A percentile compares a stretch with the other conserved stretches of the same genome.
These are phyloP conservation scores for Leccinum subtestaceum DNA, from an alignment of 768 basidiomycete species.

Conservation along the genomic window DNA sequence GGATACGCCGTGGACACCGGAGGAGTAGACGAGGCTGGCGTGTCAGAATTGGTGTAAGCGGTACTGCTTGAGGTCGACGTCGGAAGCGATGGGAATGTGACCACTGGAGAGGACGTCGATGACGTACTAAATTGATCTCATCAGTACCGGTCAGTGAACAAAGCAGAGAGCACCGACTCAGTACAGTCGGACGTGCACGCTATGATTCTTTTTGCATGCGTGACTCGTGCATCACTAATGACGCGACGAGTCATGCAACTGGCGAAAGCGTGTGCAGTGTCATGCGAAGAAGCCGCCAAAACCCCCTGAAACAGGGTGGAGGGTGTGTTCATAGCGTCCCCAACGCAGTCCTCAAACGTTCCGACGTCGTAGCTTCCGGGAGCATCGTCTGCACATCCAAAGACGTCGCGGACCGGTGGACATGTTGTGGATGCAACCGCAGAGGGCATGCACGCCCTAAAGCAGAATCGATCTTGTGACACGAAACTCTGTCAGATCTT, in stretches of 20 bases:
- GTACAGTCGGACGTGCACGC: slow-evolving; percentile 11
- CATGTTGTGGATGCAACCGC: slow-evolving; percentile 51
- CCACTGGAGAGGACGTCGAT: background rate
- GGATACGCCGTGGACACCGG: background rate
- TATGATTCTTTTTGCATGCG: slow-evolving; percentile 31
- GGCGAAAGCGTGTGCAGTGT: slow-evolving; percentile 57
- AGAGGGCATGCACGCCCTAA: slow-evolving; percentile 62
- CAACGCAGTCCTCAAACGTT: slow-evolving; percentile 49
- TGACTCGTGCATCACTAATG: slow-evolving; percentile 44
- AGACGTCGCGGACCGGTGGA: slow-evolving; percentile 55
- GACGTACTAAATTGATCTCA: background rate
- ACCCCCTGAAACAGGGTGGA: slow-evolving; percentile 69
- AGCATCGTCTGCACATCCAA: slow-evolving; percentile 66
- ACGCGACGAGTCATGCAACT: slow-evolving; percentile 53
- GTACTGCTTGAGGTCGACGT: background rate
- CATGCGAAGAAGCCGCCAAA: slow-evolving; percentile 50
- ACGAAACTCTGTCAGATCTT: slow-evolving; percentile 53
- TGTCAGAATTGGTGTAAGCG: background rate
- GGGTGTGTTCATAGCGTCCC: slow-evolving; percentile 49
- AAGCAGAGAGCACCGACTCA: background rate
- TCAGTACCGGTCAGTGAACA: background rate
- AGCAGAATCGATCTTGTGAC: slow-evolving; percentile 59
- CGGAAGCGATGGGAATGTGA: slow-evolving; percentile 7
- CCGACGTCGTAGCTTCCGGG: slow-evolving; percentile 47
- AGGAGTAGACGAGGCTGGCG: background rate